A percentile compares a stretch with the other conserved stretches of the same genome.
Conservation (phyloP, 1,284 basidiomycete genomes). For the Cerrena zonata region DNA sequence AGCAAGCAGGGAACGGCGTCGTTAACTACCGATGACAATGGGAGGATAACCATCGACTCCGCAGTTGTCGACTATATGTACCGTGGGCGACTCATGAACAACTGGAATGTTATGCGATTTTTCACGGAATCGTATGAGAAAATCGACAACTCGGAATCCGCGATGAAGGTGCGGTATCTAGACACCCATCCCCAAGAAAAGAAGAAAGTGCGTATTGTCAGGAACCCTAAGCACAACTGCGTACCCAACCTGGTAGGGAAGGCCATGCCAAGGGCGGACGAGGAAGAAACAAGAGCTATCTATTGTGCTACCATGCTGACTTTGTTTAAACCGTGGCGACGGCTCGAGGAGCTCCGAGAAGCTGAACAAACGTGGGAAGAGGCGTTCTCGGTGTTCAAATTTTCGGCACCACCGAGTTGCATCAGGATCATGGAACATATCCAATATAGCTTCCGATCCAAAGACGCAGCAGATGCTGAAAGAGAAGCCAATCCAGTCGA, state of each 20-base stretch:
- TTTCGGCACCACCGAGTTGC: neutral
- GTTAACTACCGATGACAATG: neutral
- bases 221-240: slow-evolving; percentile 26
- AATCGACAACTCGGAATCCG: too few relatives aligned
- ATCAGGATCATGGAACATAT: neutral
- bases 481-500: neutral
- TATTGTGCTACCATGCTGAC: slow-evolving; percentile 35
- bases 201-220: slow-evolving; percentile 18
- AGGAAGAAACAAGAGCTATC: slow-evolving; percentile 19
- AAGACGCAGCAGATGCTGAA: neutral
- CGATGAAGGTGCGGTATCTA: slow-evolving; percentile 11
- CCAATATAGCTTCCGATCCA: neutral
- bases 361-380: slow-evolving; percentile 19
- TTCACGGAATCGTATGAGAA: slow-evolving; percentile 20
- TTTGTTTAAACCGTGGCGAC: slow-evolving; percentile 36
- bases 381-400: slow-evolving; percentile 6
- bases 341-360: slow-evolving; percentile 25
- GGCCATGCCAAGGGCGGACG: slow-evolving; percentile 27
- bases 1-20: neutral
- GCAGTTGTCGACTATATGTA: slow-evolving; percentile 17
- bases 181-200: slow-evolving; percentile 12
- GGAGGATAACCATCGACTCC: slow-evolving; percentile 2
- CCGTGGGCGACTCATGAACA: slow-evolving; percentile 14
- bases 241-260: slow-evolving; percentile 30
- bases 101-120: slow-evolving; percentile 13